A percentile compares a stretch with the other conserved stretches of the same genome.
Evolutionary conservation across 2,329 filamentous ascomycete genomes (phyloP).

Genomic region (Elsinoe necatrix): DNA sequence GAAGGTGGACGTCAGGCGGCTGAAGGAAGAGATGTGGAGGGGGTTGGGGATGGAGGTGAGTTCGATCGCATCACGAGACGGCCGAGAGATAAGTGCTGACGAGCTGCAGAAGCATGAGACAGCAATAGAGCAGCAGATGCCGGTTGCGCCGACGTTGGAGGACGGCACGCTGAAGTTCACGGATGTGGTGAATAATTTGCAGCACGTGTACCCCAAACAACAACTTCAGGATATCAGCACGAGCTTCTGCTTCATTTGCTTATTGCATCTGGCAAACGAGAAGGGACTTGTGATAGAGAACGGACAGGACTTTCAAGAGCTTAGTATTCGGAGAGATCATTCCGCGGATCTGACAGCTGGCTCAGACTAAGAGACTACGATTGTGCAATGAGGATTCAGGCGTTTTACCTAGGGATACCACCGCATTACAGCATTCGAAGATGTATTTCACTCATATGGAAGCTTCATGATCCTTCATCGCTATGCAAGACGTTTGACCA

Average conservation of each 20-base stretch:
- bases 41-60: slow-evolving; percentile 46
- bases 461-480: not conserved
- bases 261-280: slow-evolving; percentile 86
- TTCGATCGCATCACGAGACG: not conserved
- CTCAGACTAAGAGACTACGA: not conserved
- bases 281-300: slow-evolving; percentile 74
- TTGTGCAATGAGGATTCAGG: not conserved
- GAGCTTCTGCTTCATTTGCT: slow-evolving; percentile 83
- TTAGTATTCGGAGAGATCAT: slow-evolving; percentile 42
- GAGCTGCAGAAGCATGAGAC: not conserved
- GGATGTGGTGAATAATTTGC: slow-evolving; percentile 79
- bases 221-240: slow-evolving; percentile 93
- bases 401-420: not conserved
- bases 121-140: slow-evolving; percentile 21
- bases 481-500: not conserved
- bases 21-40: slow-evolving; percentile 59
- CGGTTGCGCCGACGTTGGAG: slow-evolving; percentile 35
- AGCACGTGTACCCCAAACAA: slow-evolving; percentile 74
- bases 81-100: not conserved
- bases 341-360: slow-evolving; percentile 31
- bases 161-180: slow-evolving; percentile 68
- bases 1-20: slow-evolving; percentile 55
- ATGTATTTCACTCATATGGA: not conserved
- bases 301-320: slow-evolving; percentile 42
- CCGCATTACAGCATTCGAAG: not conserved